phyloP scores from a whole-genome alignment of 805 yeast genomes.

The Barnettozyma siamensis region DNA sequence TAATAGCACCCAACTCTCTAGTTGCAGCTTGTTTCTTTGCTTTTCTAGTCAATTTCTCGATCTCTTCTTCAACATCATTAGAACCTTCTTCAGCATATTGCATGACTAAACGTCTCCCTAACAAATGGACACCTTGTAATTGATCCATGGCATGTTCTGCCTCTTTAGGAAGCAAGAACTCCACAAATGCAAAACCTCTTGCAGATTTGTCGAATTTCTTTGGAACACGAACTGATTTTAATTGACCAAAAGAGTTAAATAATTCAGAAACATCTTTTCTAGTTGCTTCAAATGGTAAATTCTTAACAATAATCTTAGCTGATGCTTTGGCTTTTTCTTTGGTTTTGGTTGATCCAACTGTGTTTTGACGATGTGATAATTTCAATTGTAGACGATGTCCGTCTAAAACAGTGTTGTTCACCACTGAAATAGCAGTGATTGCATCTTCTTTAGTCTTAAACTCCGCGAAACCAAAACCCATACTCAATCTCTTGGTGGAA shows the following conservation, averaged over 20 bases:
- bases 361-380: slow-evolving; percentile 71
- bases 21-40: slow-evolving; percentile 78
- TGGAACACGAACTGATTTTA: slow-evolving; percentile 93
- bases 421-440: slow-evolving; percentile 57
- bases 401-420: slow-evolving; percentile 75
- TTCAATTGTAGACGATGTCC: slow-evolving; percentile 90
- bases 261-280: slow-evolving; percentile 89
- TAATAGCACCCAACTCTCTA: slow-evolving; percentile 64
- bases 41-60: slow-evolving; percentile 82
- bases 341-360: slow-evolving; percentile 24
- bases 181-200: slow-evolving; percentile 97
- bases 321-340: slow-evolving; percentile 31
- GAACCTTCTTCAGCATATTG: slow-evolving; percentile 85
- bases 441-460: slow-evolving; percentile 78
- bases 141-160: slow-evolving; percentile 94
- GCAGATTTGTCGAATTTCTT: slow-evolving; percentile 92
- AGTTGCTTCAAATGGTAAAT: slow-evolving; percentile 93
- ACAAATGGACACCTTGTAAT: slow-evolving; percentile 90
- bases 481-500: slow-evolving; percentile 62
- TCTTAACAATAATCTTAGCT: slow-evolving; percentile 89
- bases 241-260: slow-evolving; percentile 90
- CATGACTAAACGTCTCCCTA: slow-evolving; percentile 91
- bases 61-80: slow-evolving; percentile 82
- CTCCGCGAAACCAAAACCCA: slow-evolving; percentile 98
- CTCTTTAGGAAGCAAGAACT: slow-evolving; percentile 78